A percentile compares a stretch with the other conserved stretches of the same genome.
phyloP scores from a whole-genome alignment of 2,329 filamentous ascomycete genomes.

The Calcarisporium arbuscula region DNA sequence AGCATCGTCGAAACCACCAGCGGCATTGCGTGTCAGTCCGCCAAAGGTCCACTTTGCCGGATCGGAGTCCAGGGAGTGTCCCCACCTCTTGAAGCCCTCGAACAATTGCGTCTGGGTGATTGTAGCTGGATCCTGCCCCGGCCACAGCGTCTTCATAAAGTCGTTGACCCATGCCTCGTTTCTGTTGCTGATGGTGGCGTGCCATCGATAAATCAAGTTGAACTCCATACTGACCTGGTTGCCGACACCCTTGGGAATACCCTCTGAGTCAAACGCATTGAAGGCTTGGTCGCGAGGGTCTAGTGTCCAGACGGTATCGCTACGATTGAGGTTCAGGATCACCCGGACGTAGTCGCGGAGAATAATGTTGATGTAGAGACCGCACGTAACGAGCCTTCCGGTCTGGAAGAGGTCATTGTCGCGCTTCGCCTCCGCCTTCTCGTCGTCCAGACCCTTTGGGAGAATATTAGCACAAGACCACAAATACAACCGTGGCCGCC shows the following conservation, averaged over 20 bases:
- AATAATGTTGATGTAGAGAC: constrained; percentile 48
- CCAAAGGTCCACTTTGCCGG: constrained; percentile 40
- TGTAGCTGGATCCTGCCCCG: no score
- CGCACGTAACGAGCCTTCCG: constrained; percentile 41
- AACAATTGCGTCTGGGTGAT: no score
- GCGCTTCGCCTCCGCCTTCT: constrained; percentile 21
- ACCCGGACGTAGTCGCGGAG: constrained; percentile 33
- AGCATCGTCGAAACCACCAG: constrained; percentile 46
- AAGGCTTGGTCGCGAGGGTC: constrained; percentile 16
- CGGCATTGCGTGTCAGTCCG: constrained; percentile 38
- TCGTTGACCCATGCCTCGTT: constrained; percentile 24
- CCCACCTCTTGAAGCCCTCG: no score
- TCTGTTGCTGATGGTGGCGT: constrained; percentile 22
- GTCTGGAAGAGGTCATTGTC: constrained; percentile 35
- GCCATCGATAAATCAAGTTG: constrained; percentile 29
- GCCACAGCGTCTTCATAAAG: no score
- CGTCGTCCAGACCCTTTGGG: not conserved
- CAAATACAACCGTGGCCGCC: no score
- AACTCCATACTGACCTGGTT: constrained; percentile 30
- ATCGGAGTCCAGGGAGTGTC: no score
- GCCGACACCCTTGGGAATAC: constrained; percentile 20
- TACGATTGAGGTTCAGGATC: constrained; percentile 43
- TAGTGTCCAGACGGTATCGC: constrained; percentile 49
- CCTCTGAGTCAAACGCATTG: constrained; percentile 15
- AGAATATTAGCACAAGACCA: not conserved